Evolutionary conservation across 768 basidiomycete species (phyloP), one percentile per base, ranked within the genome.

Genomic region (Mycena belliarum): DNA sequence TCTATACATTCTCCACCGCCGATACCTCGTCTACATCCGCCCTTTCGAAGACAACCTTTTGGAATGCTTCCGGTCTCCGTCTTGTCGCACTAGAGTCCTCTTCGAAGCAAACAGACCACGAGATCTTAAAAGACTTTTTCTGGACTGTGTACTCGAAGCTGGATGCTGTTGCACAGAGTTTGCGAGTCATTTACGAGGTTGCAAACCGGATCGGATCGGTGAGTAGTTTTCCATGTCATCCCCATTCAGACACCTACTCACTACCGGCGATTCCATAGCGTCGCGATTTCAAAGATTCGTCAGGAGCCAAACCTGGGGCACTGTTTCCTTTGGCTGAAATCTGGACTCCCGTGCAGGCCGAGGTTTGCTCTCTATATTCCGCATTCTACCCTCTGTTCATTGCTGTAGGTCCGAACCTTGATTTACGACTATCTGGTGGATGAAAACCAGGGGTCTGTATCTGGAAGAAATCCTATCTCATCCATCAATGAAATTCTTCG

Each of bases 131-230:
- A 58, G 97, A 98, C 70, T 79, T 99, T 33, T 98, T 98, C 72
- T 98, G 96, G 96, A 97, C 96, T 2, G 69, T 96, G 16, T 99
- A 93, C 70, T 97, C 94, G 16, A 98, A 99, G 72, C 68, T 99
- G 45, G 89, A 95, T 67, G 97, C 97, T 28, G 91, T 98, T 20
- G 81, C 89, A 15, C 95, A 99, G 70, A 93, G 95, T 11, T 76
- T 97, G 60, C 79, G 95, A 50, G 88, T 97, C 5, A 82, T 95
- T 4, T 94, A 88, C 60, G 97, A 99, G 70, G 89, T 98, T 7
- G 82, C 92, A 1, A 89, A 88, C 64, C 84, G 95, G 53, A 95
- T 99, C 50, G 91, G 91, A 63, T 89, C 90, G 60, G 95, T 97
- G 68, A 73, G 93, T 81, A 1, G 41, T 23, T 32, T 12, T 35